Evolutionary conservation across 176 grass and related monocot genomes (phyloP).

Genomic region (Bonia amplexicaulis): DNA sequence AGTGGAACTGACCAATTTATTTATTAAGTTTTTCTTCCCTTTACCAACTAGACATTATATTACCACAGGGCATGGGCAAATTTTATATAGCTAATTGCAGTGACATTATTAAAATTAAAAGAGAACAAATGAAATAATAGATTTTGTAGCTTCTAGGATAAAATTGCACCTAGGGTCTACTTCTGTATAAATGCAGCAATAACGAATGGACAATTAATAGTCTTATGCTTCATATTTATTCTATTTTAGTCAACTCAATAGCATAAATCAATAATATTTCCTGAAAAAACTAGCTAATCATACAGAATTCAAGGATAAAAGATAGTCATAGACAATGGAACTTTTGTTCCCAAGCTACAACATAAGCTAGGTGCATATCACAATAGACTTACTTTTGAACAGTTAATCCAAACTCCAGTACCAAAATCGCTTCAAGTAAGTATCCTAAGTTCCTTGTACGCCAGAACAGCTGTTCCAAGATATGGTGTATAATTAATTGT

Average conservation of each 20-base stretch:
- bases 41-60: not conserved
- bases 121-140: not conserved
- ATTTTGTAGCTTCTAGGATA: not conserved
- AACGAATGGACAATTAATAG: not conserved
- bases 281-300: not conserved
- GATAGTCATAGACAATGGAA: not conserved
- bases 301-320: constrained; percentile 9
- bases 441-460: constrained; percentile 80
- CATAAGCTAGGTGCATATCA: constrained; percentile 1
- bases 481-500: constrained; percentile 25
- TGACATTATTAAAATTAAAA: not conserved
- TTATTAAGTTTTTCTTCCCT: not conserved
- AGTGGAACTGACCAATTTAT: not conserved
- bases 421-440: constrained; percentile 90
- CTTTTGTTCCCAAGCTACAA: not conserved
- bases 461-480: constrained; percentile 85
- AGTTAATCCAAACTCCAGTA: constrained; percentile 82
- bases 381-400: constrained; percentile 65
- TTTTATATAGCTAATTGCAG: not conserved
- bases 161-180: not conserved
- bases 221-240: not conserved
- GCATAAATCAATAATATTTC: not conserved
- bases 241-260: not conserved
- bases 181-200: not conserved
- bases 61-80: constrained; percentile 1